Evolutionary conservation across 179 eudicot species (phyloP), one percentile per base, ranked within the genome.

Genomic region (Silene noctiflora): DNA sequence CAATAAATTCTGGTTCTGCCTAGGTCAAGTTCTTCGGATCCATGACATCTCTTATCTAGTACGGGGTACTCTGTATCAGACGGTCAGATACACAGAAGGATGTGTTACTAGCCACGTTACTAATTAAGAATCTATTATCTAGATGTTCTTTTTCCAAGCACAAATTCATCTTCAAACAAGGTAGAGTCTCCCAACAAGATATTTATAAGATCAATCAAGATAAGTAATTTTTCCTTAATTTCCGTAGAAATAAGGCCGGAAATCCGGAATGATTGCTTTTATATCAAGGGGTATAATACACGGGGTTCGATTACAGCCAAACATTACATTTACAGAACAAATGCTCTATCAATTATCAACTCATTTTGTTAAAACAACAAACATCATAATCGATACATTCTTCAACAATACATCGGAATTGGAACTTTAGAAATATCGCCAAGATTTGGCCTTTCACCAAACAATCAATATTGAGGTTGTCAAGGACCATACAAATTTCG

Each of bases 381-480:
- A 14, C 58, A 51, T 51, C 58, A 51, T 14, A 51, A 12, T 12
- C n/a, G 5, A 51, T 16, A 51, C 19, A 4, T 51, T 71, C 70
- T 66, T 58, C 44, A 61, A 24, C 39, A 51, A n/a, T 21, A 44
- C 66, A 67, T 69, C 13, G n/a, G 48, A 71, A n/a, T 21, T 64
- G 53, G 70, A 82, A 51, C 16, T 51, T 12, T 3, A 14, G n/a
- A 51, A 51, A 51, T 3, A 12, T 13, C 35, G 46, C 66, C 74
- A 74, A 71, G 75, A 48, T 16, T 21, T 62, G 77, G 74, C 42
- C 77, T 58, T 17, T 39, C 53, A 13, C 44, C 58, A 35, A 79
- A 24, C 63, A 61, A 75, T 39, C 70, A 59, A 76, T 46, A 79
- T 67, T 17, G 21, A 67, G 77, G 68, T 76, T 67, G 17, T 3